phyloP scores from a whole-genome alignment of 208 protist genomes.

The Polymyxa betae region DNA sequence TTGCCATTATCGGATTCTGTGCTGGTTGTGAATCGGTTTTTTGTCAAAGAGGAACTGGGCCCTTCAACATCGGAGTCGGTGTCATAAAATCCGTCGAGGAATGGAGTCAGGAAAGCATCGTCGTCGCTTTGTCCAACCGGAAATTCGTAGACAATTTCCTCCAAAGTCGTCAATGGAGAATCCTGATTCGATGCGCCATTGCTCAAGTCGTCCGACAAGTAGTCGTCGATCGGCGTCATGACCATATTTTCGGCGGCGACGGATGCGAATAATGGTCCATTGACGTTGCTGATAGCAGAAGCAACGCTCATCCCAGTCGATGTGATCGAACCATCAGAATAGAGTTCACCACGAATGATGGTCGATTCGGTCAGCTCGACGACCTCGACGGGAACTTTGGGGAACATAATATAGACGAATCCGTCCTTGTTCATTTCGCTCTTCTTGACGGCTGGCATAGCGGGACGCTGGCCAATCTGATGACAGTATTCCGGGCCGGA shows the following conservation, averaged over 20 bases:
- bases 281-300: not conserved
- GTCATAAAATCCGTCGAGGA: no score
- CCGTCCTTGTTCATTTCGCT: not conserved
- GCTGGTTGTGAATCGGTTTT: no score
- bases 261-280: constrained; percentile 2
- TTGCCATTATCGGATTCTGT: no score
- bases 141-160: no score
- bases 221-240: not conserved
- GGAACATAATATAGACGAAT: not conserved
- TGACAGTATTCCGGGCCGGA: no score
- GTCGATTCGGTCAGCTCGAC: not conserved
- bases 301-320: not conserved
- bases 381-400: not conserved
- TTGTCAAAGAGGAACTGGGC: no score
- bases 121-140: no score
- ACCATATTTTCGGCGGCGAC: not conserved
- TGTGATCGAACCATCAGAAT: not conserved
- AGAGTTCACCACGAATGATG: not conserved
- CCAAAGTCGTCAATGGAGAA: no score
- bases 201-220: no score
- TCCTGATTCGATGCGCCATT: no score
- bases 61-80: no score
- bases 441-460: not conserved
- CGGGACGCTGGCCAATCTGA: not conserved
- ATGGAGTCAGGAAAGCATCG: no score